Percentiles rank a stretch among this genome's conserved stretches.
Evolutionary conservation across 192 early-diverging fungal species (phyloP).

Genomic region (Coemansia sp.): DNA sequence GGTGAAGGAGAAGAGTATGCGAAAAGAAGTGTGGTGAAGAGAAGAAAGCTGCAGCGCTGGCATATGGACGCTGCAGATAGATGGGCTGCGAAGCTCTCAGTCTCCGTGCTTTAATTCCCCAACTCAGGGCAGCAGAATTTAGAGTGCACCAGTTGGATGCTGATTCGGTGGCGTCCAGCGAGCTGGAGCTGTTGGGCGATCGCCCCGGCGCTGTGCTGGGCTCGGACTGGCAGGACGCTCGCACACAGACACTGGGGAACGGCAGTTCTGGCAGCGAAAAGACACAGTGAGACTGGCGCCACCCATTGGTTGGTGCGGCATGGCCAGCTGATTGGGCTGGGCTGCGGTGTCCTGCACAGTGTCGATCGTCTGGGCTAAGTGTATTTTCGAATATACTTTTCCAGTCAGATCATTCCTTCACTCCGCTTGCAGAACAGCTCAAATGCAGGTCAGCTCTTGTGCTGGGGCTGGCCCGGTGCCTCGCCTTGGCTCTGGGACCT

Average conservation of each 20-base stretch:
- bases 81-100: conserved; percentile 4
- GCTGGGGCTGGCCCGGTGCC: no score
- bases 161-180: background rate
- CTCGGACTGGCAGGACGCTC: background rate
- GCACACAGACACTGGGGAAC: background rate
- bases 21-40: background rate
- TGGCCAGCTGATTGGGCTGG: conserved; percentile 4
- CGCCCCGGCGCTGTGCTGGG: background rate
- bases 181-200: conserved; percentile 10
- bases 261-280: no score
- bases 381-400: no score
- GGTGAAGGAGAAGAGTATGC: background rate
- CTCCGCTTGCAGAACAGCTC: no score
- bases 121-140: background rate
- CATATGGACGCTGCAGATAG: conserved; percentile 1
- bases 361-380: background rate
- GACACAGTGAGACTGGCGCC: conserved; percentile 8
- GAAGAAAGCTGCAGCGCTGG: background rate
- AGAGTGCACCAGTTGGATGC: conserved; percentile 2
- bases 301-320: conserved; percentile 8
- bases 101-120: background rate
- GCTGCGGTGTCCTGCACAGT: conserved; percentile 3
- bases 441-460: no score
- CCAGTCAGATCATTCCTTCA: no score
- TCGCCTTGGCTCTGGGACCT: no score